A percentile compares a stretch with the other conserved stretches of the same genome.
Evolutionary conservation across 1,284 basidiomycete genomes (phyloP).

Genomic region (Puccinia coronata): DNA sequence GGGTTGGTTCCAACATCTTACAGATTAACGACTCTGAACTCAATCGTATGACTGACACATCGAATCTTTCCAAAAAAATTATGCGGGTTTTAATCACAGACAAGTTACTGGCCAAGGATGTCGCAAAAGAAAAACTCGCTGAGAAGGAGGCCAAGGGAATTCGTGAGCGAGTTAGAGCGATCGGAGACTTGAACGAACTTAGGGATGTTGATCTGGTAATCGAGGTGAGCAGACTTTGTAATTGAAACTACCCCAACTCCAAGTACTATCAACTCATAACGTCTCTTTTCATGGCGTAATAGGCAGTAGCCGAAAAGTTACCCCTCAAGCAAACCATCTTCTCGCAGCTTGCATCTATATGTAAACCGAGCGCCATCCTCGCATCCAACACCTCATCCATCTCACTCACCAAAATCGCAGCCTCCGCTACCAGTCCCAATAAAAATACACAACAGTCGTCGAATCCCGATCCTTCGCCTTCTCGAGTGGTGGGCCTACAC

Average conservation of each 20-base stretch:
- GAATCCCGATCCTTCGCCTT: conserved; percentile 64
- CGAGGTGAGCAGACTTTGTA: conserved; percentile 65
- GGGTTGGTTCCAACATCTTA: conserved; percentile 12
- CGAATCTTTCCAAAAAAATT: background rate
- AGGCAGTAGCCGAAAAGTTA: conserved; percentile 75
- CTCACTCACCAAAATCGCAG: conserved; percentile 88
- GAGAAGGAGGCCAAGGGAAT: conserved; percentile 73
- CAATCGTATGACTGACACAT: background rate
- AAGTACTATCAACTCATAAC: no score
- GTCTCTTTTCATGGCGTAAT: no score
- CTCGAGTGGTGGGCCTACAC: conserved; percentile 69
- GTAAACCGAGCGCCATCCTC: conserved; percentile 75
- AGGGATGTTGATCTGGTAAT: conserved; percentile 83
- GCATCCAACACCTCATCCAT: conserved; percentile 94
- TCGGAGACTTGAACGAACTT: conserved; percentile 65
- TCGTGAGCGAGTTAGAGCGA: conserved; percentile 66
- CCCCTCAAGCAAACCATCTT: conserved; percentile 80
- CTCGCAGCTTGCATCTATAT: conserved; percentile 67
- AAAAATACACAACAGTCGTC: conserved; percentile 55
- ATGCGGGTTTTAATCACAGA: conserved; percentile 57
- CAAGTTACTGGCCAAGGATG: conserved; percentile 82
- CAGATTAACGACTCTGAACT: background rate
- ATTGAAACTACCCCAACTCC: no score
- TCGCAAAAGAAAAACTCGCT: conserved; percentile 75
- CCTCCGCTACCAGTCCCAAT: conserved; percentile 63